Evolutionary conservation across 2,329 filamentous ascomycete genomes (phyloP), one percentile per base, ranked within the genome.

Genomic region (Botrytis fragariae): DNA sequence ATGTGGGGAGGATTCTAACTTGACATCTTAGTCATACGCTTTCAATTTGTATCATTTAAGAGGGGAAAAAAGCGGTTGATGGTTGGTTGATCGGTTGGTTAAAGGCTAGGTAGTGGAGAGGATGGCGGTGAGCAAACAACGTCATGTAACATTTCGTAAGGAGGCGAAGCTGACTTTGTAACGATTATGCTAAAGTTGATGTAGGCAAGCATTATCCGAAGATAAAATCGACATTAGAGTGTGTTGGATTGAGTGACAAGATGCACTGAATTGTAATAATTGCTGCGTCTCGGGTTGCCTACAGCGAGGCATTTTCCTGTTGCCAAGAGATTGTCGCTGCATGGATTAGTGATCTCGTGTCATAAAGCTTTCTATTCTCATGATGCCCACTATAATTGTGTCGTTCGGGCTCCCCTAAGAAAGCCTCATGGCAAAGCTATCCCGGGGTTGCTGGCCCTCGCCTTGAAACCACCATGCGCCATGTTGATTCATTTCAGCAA

Each of bases 401-500:
- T 42, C 48, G 35, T 44, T 69, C 20, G 37, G 29, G 42, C 8
- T 44, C n/a, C 39, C 48, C 37, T 25, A 3, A 42, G 39, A 72
- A 61, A 48, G 63, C 42, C 51, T 60, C 20, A 37, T 42, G 32
- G 16, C n/a, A 68, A 59, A 39, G 42, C 25, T 9, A 39, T 54
- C 45, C 22, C 25, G 25, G 25, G 16, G 20, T 54, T 54, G 45
- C n/a, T 16, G 20, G 42, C 9, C 16, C n/a, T 35, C n/a, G 20
- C 22, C 25, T 54, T 54, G 64, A 68, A 54, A 68, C 35, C 16
- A 39, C 25, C 18, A 25, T 42, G 48, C 48, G 54, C n/a, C 39
- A 44, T 63, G 29, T 29, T 18, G 35, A 62, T 29, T 29, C 29
- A 63, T 48, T 61, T 63, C 77, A 83, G 74, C 81, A 83, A 67